Evolutionary conservation across 768 basidiomycete species (phyloP).

Genomic region (Boletus sensibilis): DNA sequence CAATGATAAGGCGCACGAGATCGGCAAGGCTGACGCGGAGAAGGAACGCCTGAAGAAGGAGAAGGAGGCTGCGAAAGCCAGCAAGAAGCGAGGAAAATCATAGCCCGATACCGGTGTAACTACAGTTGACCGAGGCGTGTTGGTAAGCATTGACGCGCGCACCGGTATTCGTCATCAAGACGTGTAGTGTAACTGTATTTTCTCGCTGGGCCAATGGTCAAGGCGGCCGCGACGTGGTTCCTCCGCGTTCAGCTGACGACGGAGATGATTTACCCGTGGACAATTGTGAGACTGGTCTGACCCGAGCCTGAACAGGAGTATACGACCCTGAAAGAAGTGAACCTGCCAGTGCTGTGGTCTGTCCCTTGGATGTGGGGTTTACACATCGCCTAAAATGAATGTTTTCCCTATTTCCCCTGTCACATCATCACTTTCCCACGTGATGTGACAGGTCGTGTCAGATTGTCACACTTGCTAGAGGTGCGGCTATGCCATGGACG

Average conservation of each 20-base stretch:
- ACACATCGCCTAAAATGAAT: no score
- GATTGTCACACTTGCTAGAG: conserved; percentile 13
- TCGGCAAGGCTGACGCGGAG: conserved; percentile 67
- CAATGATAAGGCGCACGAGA: conserved; percentile 82
- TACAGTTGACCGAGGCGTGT: background rate
- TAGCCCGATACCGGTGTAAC: conserved; percentile 13
- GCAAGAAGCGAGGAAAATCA: conserved; percentile 36
- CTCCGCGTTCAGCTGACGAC: background rate
- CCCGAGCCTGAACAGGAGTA: conserved; percentile 2
- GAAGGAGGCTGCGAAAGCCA: conserved; percentile 48
- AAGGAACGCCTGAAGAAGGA: conserved; percentile 58
- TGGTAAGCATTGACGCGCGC: no score
- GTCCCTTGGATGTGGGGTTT: no score
- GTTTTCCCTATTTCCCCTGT: background rate
- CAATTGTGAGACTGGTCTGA: conserved; percentile 5
- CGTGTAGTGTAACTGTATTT: conserved; percentile 1
- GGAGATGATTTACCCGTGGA: conserved; percentile 18
- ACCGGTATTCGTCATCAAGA: background rate
- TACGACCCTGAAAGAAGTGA: background rate
- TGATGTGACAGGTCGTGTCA: conserved; percentile 31
- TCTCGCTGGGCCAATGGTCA: background rate
- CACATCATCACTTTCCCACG: conserved; percentile 14
- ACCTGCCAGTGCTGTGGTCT: background rate
- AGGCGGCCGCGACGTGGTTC: background rate
- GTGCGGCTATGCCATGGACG: conserved; percentile 14